Evolutionary conservation across 352 stramenopile species (phyloP).

Genomic region (Globisporangium polare): DNA sequence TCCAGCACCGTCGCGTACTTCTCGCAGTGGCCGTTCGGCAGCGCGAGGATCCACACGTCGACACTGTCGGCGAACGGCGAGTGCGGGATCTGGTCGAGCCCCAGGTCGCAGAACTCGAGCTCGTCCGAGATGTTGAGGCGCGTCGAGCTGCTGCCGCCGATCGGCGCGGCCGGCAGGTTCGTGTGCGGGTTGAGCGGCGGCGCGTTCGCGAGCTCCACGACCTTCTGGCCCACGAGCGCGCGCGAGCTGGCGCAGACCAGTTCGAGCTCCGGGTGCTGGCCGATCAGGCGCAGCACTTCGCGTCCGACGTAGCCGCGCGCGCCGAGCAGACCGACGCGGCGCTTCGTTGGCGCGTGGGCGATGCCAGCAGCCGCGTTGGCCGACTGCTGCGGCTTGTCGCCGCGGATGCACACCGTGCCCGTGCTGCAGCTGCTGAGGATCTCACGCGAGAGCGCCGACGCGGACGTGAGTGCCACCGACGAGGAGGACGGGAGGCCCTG

Average conservation of each 20-base stretch:
- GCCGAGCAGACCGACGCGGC: constrained; percentile 81
- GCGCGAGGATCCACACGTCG: constrained; percentile 83
- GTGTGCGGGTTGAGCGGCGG: constrained; percentile 84
- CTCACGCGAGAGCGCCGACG: constrained; percentile 70
- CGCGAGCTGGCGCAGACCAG: constrained; percentile 84
- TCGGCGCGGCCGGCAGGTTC: constrained; percentile 54
- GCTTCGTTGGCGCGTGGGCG: constrained; percentile 36
- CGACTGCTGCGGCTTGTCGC: constrained; percentile 25
- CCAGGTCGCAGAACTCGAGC: constrained; percentile 80
- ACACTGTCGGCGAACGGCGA: constrained; percentile 72
- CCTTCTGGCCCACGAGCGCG: constrained; percentile 70
- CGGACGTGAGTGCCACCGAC: constrained; percentile 85
- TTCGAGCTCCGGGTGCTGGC: constrained; percentile 70
- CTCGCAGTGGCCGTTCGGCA: constrained; percentile 85
- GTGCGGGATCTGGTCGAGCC: constrained; percentile 65
- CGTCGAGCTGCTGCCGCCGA: constrained; percentile 21
- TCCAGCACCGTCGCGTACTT: constrained; percentile 74
- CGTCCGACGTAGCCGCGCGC: constrained; percentile 84
- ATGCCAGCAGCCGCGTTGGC: constrained; percentile 15
- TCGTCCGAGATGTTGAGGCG: constrained; percentile 62
- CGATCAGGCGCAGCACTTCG: constrained; percentile 84
- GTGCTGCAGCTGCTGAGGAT: constrained; percentile 85
- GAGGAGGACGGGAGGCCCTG: constrained; percentile 70
- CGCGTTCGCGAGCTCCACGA: constrained; percentile 66
- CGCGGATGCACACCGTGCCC: constrained; percentile 79